Evolutionary conservation across 2,329 filamentous ascomycete genomes (phyloP).

Genomic region (Aspergillus latus): DNA sequence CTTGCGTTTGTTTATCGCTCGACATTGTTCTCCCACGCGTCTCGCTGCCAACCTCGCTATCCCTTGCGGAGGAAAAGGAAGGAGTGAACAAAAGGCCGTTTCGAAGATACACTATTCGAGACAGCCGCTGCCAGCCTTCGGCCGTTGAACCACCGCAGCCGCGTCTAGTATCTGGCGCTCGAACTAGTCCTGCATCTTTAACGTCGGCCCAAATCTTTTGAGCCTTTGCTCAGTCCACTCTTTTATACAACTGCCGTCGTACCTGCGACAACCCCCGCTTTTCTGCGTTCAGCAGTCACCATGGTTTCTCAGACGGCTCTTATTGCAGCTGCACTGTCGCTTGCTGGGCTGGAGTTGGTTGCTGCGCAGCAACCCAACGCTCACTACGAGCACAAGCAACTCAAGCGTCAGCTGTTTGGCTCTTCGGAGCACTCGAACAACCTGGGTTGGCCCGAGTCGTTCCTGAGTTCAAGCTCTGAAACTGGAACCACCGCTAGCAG

Average conservation of each 20-base stretch:
- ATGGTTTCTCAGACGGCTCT: constrained; percentile 34
- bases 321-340: constrained; percentile 34
- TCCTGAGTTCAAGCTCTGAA: neutral
- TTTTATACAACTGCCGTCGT: constrained; percentile 17
- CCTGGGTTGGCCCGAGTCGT: constrained; percentile 5
- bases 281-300: constrained; percentile 16
- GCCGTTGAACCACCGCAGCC: constrained; percentile 12
- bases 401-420: constrained; percentile 29
- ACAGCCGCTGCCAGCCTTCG: constrained; percentile 15
- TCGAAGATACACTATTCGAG: constrained; percentile 5
- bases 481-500: neutral
- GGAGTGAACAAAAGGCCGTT: constrained; percentile 2
- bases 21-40: constrained; percentile 12
- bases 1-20: constrained; percentile 18
- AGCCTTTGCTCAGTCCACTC: constrained; percentile 29
- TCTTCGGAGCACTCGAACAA: neutral
- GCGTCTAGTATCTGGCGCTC: constrained; percentile 12
- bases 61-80: constrained; percentile 10
- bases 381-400: constrained; percentile 26
- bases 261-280: constrained; percentile 12
- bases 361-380: constrained; percentile 35
- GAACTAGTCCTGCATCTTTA: constrained; percentile 12
- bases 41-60: constrained; percentile 12
- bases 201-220: constrained; percentile 15
- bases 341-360: constrained; percentile 36